Evolutionary conservation across 257 asterid genomes (phyloP).

Genomic region (Scutellaria baicalensis): DNA sequence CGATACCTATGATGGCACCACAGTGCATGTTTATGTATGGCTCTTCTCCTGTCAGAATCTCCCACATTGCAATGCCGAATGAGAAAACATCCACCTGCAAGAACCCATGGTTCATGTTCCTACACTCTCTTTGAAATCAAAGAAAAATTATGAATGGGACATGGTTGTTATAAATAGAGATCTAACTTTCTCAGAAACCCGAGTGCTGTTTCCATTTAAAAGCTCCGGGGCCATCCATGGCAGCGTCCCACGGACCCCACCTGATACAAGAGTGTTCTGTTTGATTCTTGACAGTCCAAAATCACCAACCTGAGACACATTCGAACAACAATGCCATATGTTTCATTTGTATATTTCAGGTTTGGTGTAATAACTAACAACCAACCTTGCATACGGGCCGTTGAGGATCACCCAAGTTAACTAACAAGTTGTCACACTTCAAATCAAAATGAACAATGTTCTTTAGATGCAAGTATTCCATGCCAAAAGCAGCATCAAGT

Average conservation of each 20-base stretch:
- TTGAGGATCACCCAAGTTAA: slow-evolving; percentile 81
- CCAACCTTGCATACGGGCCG: slow-evolving; percentile 84
- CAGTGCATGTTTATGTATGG: slow-evolving; percentile 83
- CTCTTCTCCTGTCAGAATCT: slow-evolving; percentile 78
- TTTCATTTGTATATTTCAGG: not conserved
- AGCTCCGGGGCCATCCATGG: slow-evolving; percentile 99
- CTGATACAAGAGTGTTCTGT: slow-evolving; percentile 75
- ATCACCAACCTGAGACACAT: slow-evolving; percentile 62
- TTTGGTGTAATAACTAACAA: not conserved
- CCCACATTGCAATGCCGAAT: slow-evolving; percentile 89
- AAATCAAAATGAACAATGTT: slow-evolving; percentile 81
- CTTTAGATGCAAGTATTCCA: slow-evolving; percentile 81
- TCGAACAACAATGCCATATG: not conserved
- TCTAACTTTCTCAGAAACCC: slow-evolving; percentile 76
- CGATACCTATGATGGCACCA: slow-evolving; percentile 83
- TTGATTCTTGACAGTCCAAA: slow-evolving; percentile 85
- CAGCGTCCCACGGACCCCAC: slow-evolving; percentile 88
- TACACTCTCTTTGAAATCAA: not conserved
- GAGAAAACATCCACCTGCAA: slow-evolving; percentile 84
- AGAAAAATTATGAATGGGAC: not conserved
- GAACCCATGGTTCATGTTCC: not conserved
- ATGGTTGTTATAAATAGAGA: not conserved
- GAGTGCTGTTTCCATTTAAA: slow-evolving; percentile 55
- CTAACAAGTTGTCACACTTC: slow-evolving; percentile 88
- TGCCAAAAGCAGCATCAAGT: slow-evolving; percentile 83